Conservation (phyloP, 352 stramenopile species). For the Globisporangium parvum region DNA sequence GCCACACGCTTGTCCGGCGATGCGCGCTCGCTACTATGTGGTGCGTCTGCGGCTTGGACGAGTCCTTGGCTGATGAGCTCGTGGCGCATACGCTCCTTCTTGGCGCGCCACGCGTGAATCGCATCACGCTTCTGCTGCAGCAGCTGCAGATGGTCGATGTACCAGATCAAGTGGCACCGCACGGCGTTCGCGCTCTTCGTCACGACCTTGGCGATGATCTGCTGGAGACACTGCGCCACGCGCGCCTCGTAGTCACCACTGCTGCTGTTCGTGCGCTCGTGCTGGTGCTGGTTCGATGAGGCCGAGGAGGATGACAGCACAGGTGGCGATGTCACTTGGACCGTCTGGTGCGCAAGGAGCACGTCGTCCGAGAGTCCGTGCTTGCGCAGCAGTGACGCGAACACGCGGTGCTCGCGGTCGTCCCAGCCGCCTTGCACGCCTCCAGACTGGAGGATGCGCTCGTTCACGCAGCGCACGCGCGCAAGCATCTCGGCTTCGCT, state of each 20-base stretch:
- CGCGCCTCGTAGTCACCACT: background rate
- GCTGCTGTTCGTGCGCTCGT: conserved; percentile 10
- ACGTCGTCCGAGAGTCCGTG: conserved; percentile 38
- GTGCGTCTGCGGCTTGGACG: conserved; percentile 3
- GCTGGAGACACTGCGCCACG: conserved; percentile 42
- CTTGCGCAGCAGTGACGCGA: conserved; percentile 35
- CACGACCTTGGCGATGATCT: conserved; percentile 43
- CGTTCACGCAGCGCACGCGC: conserved; percentile 43
- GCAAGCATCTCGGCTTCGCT: conserved; percentile 32
- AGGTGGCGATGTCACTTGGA: background rate
- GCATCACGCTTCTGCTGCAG: conserved; percentile 54
- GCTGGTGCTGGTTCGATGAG: conserved; percentile 15
- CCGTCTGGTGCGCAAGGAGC: conserved; percentile 24
- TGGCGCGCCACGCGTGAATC: conserved; percentile 48
- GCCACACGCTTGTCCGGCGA: background rate
- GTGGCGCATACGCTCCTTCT: conserved; percentile 41
- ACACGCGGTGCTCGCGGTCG: conserved; percentile 40
- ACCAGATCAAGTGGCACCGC: conserved; percentile 66
- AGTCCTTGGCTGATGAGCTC: conserved; percentile 40
- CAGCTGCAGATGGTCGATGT: conserved; percentile 42
- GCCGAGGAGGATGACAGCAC: no score
- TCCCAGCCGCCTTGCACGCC: conserved; percentile 57
- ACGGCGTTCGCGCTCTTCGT: conserved; percentile 49
- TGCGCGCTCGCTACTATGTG: background rate
- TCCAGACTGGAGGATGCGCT: conserved; percentile 46